Percentiles rank a stretch among this genome's conserved stretches.
These are phyloP conservation scores for Gyromitra esculenta DNA, from an alignment of 2,329 filamentous ascomycete species.

Conservation along the genomic window DNA sequence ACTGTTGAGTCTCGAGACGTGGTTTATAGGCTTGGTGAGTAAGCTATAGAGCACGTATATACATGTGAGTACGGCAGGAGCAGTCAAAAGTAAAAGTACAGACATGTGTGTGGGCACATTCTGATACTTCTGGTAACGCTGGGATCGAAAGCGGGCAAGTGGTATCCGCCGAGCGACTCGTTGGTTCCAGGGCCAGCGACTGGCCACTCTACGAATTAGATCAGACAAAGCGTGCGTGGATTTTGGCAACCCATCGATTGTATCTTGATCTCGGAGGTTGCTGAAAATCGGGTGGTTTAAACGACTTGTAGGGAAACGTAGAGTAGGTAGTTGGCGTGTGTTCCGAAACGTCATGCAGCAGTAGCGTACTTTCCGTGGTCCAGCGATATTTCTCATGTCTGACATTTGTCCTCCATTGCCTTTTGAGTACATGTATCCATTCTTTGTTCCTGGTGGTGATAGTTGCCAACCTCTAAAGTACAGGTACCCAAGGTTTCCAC, in stretches of 20 bases:
- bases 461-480: constrained; percentile 22
- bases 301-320: background rate
- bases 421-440: constrained; percentile 11
- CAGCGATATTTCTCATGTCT: constrained; percentile 3
- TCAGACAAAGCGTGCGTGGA: background rate
- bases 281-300: background rate
- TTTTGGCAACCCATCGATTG: constrained; percentile 31
- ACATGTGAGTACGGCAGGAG: too few species aligned
- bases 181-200: constrained; percentile 26
- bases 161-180: constrained; percentile 38
- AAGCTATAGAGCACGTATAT: too few species aligned
- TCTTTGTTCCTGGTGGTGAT: constrained; percentile 9
- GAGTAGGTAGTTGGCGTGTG: background rate
- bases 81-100: too few species aligned
- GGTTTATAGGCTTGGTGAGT: too few species aligned
- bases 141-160: constrained; percentile 34
- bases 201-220: constrained; percentile 20
- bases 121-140: constrained; percentile 4
- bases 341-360: constrained; percentile 5
- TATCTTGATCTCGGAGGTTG: background rate
- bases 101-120: too few species aligned
- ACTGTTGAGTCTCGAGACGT: too few species aligned
- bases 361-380: constrained; percentile 6
- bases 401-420: constrained; percentile 2
- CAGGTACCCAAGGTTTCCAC: background rate